These are phyloP conservation scores for Seiridium cupressi DNA, from an alignment of 2,329 filamentous ascomycete species.

Conservation along the genomic window DNA sequence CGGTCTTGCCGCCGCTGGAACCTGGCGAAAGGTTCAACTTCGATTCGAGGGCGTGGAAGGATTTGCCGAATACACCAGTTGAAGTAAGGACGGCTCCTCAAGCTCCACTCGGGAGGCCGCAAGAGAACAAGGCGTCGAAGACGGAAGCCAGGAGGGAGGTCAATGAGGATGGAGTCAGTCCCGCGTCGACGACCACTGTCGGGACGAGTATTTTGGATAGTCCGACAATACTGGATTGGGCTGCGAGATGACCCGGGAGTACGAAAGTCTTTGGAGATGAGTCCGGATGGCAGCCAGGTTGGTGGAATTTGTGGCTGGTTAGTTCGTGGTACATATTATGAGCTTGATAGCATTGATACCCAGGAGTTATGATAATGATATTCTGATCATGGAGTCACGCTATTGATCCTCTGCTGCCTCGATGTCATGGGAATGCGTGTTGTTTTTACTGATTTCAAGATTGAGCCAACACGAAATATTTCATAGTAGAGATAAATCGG, in stretches of 20 bases:
- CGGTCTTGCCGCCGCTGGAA: conserved; percentile 3
- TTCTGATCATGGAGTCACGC: neutral
- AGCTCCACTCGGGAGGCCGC: neutral
- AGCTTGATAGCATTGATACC: neutral
- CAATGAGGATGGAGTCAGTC: neutral
- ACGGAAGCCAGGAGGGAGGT: neutral
- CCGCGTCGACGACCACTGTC: neutral
- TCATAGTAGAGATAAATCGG: too few species aligned
- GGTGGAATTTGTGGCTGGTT: neutral
- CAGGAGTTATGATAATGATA: neutral
- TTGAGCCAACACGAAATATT: too few species aligned
- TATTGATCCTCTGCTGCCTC: too few species aligned
- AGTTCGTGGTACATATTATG: neutral
- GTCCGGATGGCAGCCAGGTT: neutral
- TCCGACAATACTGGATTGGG: conserved; percentile 1
- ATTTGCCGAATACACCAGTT: neutral
- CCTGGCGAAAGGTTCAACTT: conserved; percentile 7
- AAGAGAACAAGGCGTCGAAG: neutral
- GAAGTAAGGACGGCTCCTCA: neutral
- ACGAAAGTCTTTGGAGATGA: neutral
- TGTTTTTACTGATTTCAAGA: too few species aligned
- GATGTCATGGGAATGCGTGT: too few species aligned
- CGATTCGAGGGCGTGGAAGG: conserved; percentile 6
- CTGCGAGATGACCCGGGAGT: neutral
- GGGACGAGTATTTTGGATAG: neutral